Conservation (phyloP, 148 eudicot species). For the Drosera capensis region DNA sequence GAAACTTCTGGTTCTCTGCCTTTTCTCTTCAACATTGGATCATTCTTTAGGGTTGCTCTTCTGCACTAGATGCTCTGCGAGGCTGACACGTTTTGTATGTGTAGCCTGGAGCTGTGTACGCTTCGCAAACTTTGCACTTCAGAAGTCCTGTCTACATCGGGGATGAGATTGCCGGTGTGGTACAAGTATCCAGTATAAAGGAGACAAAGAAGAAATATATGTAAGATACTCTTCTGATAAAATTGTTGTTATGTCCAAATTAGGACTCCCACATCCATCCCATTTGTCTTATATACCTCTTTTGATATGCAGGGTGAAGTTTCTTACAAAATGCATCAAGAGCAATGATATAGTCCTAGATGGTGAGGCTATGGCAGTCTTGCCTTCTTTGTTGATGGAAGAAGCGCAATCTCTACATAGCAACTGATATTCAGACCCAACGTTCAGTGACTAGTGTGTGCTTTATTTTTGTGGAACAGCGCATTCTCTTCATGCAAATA, state of each 20-base stretch:
- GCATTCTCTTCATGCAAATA: too few relatives aligned
- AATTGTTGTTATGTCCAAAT: not conserved
- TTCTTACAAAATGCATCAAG: slow-evolving; percentile 57
- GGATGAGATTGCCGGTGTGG: slow-evolving; percentile 47
- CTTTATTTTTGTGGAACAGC: too few relatives aligned
- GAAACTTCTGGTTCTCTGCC: not conserved
- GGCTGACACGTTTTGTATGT: slow-evolving; percentile 1
- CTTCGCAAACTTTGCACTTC: slow-evolving; percentile 64
- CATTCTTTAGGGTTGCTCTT: not conserved
- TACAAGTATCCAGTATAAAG: slow-evolving; percentile 25
- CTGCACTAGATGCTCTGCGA: not conserved
- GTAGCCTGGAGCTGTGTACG: slow-evolving; percentile 84
- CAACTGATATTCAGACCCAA: too few relatives aligned
- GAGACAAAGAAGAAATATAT: slow-evolving; percentile 31
- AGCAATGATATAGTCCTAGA: slow-evolving; percentile 29
- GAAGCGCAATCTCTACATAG: slow-evolving; percentile 1
- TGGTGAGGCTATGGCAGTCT: slow-evolving; percentile 62
- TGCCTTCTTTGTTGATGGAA: slow-evolving; percentile 24
- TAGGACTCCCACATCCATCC: too few relatives aligned
- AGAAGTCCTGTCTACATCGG: slow-evolving; percentile 52
- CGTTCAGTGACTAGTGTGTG: too few relatives aligned
- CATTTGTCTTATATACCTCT: too few relatives aligned
- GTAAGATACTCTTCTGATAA: slow-evolving; percentile 25
- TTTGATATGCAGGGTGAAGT: slow-evolving; percentile 34
- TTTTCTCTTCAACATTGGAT: not conserved